phyloP scores from a whole-genome alignment of 805 yeast species.

The Lachancea thermotolerans region DNA sequence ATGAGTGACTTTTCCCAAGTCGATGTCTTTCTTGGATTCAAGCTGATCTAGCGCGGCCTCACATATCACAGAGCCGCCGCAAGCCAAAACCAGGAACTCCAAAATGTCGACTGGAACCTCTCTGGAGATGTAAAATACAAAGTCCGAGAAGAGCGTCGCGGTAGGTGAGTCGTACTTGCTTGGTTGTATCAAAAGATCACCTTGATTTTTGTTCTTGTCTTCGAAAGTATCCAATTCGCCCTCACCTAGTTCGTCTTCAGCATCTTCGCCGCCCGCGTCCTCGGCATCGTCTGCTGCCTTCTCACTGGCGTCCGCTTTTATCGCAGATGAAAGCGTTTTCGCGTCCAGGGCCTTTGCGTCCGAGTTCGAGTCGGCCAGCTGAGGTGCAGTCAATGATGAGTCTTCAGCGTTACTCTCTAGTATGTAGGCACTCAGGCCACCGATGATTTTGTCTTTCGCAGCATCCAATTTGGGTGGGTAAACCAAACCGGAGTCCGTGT shows the following conservation, averaged over 20 bases:
- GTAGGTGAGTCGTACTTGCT: constrained; percentile 48
- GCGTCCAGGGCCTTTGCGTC: constrained; percentile 32
- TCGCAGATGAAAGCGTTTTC: constrained; percentile 49
- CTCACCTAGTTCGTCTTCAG: constrained; percentile 34
- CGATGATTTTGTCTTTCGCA: constrained; percentile 71
- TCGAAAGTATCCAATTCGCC: constrained; percentile 65
- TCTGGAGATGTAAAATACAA: constrained; percentile 84
- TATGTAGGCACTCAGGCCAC: constrained; percentile 81
- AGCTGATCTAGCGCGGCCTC: constrained; percentile 84
- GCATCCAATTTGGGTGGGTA: constrained; percentile 86
- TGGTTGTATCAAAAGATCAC: constrained; percentile 74
- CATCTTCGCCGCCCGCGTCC: constrained; percentile 33
- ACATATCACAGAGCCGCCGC: constrained; percentile 80
- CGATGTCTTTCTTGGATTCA: constrained; percentile 39
- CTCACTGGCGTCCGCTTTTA: constrained; percentile 36
- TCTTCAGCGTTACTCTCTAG: constrained; percentile 44
- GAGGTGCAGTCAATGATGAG: constrained; percentile 28
- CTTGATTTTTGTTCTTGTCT: constrained; percentile 51
- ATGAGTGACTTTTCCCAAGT: constrained; percentile 72
- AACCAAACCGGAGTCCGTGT: constrained; percentile 75
- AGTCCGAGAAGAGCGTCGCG: constrained; percentile 62
- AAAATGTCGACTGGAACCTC: constrained; percentile 90
- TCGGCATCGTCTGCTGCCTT: constrained; percentile 34
- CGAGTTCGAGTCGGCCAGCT: constrained; percentile 6
- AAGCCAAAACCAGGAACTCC: constrained; percentile 78